phyloP scores from a whole-genome alignment of 148 eudicot species.

The Limonium bicolor region DNA sequence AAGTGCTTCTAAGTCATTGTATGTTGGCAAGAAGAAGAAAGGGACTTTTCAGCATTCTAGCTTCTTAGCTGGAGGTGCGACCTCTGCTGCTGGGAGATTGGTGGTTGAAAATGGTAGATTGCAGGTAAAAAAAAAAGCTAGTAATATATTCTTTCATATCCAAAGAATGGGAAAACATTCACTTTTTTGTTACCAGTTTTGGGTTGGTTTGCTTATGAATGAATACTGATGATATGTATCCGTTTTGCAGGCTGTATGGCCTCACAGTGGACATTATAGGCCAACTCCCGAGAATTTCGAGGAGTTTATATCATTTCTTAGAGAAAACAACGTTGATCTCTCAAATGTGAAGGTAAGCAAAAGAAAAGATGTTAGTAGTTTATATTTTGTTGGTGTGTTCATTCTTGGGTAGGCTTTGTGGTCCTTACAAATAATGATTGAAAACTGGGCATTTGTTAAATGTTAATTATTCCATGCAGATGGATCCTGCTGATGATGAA shows the following conservation, averaged over 20 bases:
- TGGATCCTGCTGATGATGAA: slow-evolving; percentile 67
- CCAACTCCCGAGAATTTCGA: slow-evolving; percentile 89
- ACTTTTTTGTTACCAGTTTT: background rate
- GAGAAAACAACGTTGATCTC: slow-evolving; percentile 64
- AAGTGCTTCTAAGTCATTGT: slow-evolving; percentile 70
- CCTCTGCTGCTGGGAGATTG: slow-evolving; percentile 88
- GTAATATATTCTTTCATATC: background rate
- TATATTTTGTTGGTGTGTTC: background rate
- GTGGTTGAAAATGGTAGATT: slow-evolving; percentile 62
- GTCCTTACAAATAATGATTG: background rate
- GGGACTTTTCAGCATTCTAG: slow-evolving; percentile 96
- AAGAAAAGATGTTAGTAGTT: background rate
- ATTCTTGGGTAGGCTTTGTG: background rate
- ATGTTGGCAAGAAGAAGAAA: slow-evolving; percentile 81
- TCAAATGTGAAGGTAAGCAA: slow-evolving; percentile 68
- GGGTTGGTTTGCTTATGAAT: background rate
- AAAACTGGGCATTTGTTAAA: background rate
- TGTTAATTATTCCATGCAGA: slow-evolving; percentile 25
- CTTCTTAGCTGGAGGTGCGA: slow-evolving; percentile 98
- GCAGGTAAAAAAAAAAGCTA: slow-evolving; percentile 34
- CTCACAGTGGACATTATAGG: slow-evolving; percentile 96
- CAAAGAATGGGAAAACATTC: background rate
- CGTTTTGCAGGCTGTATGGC: slow-evolving; percentile 66
- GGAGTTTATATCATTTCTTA: slow-evolving; percentile 64
- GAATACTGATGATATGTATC: background rate